phyloP scores from a whole-genome alignment of 441 rosid species.

The Macaranga tanarius region DNA sequence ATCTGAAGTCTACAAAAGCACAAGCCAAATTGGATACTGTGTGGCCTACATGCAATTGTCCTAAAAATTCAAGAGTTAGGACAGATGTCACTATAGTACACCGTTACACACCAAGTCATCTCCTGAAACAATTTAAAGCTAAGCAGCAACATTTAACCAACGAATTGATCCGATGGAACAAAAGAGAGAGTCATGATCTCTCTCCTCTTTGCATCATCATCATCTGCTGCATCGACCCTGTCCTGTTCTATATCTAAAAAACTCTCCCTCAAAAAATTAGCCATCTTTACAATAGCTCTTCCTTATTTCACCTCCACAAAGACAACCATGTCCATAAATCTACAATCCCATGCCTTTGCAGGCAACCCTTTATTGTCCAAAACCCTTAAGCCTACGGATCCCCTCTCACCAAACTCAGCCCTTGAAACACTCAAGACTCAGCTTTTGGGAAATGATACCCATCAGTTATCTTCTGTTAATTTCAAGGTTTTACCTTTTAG shows the following conservation, averaged over 20 bases:
- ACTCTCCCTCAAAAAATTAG: conserved; percentile 11
- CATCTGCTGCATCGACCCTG: conserved; percentile 29
- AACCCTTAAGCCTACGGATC: conserved; percentile 59
- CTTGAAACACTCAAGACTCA: conserved; percentile 67
- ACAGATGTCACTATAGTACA: background rate
- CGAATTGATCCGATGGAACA: conserved; percentile 19
- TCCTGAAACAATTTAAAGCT: background rate
- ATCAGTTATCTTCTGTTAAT: conserved; percentile 42
- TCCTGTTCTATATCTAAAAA: conserved; percentile 39
- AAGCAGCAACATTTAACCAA: background rate
- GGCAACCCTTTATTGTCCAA: conserved; percentile 62
- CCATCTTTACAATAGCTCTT: conserved; percentile 22
- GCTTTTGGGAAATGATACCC: conserved; percentile 41
- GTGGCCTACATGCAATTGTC: background rate
- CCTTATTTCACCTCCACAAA: conserved; percentile 26
- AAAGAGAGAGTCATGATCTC: conserved; percentile 38
- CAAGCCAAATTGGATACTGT: background rate
- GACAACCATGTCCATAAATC: conserved; percentile 59
- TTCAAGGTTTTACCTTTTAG: conserved; percentile 76
- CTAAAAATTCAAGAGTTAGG: background rate
- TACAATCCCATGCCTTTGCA: conserved; percentile 74
- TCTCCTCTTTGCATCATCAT: conserved; percentile 37
- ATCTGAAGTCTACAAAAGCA: no score
- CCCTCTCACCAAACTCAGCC: conserved; percentile 60
- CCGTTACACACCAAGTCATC: background rate